A percentile compares a stretch with the other conserved stretches of the same genome.
These are phyloP conservation scores for Angomonas ambiguus DNA, from an alignment of 208 protist species.

Conservation along the genomic window DNA sequence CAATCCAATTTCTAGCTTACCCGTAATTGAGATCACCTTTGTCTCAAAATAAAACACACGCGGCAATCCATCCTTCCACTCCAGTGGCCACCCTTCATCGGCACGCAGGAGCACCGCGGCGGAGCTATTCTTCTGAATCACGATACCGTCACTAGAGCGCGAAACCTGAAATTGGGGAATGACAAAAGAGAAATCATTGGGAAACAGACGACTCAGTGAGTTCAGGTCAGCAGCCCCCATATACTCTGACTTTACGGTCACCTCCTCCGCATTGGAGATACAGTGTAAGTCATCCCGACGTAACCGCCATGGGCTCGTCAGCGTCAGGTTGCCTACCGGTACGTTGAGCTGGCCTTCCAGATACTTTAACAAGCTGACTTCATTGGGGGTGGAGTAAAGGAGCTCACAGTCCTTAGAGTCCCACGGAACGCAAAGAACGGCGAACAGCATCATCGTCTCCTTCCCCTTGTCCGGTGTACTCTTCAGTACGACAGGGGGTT, in stretches of 20 bases:
- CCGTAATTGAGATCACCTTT: constrained; percentile 37
- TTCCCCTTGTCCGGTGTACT: constrained; percentile 35
- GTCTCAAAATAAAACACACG: constrained; percentile 88
- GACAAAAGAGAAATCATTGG: constrained; percentile 80
- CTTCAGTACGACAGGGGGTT: constrained; percentile 35
- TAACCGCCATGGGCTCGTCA: constrained; percentile 41
- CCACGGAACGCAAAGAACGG: constrained; percentile 79
- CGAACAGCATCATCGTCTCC: constrained; percentile 54
- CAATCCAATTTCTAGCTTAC: constrained; percentile 38
- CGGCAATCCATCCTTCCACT: constrained; percentile 68
- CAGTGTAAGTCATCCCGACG: constrained; percentile 23
- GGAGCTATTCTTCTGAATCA: constrained; percentile 59
- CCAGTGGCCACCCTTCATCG: constrained; percentile 78
- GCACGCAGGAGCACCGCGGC: constrained; percentile 59
- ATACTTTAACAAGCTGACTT: constrained; percentile 44
- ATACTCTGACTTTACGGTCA: constrained; percentile 36
- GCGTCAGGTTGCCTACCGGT: constrained; percentile 34
- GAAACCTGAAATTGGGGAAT: constrained; percentile 66
- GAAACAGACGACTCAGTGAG: constrained; percentile 65
- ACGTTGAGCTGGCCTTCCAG: constrained; percentile 60
- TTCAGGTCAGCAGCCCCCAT: constrained; percentile 56
- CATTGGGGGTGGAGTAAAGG: constrained; percentile 38
- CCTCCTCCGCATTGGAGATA: constrained; percentile 25
- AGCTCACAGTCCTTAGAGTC: constrained; percentile 75
- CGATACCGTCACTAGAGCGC: constrained; percentile 48